Conservation (phyloP, 192 early-diverging fungal species). For the Dimargaris xerosporica region DNA sequence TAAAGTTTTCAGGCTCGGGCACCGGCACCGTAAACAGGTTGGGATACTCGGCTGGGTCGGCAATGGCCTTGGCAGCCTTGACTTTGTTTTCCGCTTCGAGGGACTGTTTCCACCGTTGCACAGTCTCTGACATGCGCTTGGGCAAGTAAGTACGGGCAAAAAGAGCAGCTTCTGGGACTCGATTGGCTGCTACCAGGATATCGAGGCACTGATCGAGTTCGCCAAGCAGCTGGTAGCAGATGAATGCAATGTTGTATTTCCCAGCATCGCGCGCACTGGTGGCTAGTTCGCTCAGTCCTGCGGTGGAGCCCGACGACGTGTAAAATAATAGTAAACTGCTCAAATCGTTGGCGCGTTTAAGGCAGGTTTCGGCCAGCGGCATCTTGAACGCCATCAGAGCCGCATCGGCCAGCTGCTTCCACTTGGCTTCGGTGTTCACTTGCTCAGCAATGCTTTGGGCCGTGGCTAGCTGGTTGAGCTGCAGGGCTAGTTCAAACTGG, state of each 20-base stretch:
- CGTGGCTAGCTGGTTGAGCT: conserved; percentile 64
- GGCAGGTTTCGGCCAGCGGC: conserved; percentile 77
- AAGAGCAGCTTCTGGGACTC: conserved; percentile 89
- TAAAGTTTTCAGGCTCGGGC: conserved; percentile 35
- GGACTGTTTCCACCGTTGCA: conserved; percentile 64
- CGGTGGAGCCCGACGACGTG: conserved; percentile 70
- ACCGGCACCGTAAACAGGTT: conserved; percentile 80
- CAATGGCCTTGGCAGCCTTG: conserved; percentile 79
- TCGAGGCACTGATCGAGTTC: conserved; percentile 70
- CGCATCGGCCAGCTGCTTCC: conserved; percentile 82
- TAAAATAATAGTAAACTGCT: conserved; percentile 83
- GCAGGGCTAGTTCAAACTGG: conserved; percentile 86
- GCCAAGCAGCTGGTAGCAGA: conserved; percentile 58
- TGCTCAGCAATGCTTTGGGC: conserved; percentile 78
- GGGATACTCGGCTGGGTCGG: conserved; percentile 63
- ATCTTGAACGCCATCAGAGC: conserved; percentile 87
- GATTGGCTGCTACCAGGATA: conserved; percentile 70
- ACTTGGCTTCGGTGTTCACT: conserved; percentile 75
- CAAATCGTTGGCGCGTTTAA: conserved; percentile 74
- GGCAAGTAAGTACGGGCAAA: conserved; percentile 84
- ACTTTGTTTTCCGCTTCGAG: conserved; percentile 49
- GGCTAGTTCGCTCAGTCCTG: conserved; percentile 62
- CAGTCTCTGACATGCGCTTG: conserved; percentile 43
- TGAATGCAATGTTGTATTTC: conserved; percentile 87
- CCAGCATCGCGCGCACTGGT: conserved; percentile 41